Conservation (phyloP, 331 rosid genomes). For the Saraca asoca region DNA sequence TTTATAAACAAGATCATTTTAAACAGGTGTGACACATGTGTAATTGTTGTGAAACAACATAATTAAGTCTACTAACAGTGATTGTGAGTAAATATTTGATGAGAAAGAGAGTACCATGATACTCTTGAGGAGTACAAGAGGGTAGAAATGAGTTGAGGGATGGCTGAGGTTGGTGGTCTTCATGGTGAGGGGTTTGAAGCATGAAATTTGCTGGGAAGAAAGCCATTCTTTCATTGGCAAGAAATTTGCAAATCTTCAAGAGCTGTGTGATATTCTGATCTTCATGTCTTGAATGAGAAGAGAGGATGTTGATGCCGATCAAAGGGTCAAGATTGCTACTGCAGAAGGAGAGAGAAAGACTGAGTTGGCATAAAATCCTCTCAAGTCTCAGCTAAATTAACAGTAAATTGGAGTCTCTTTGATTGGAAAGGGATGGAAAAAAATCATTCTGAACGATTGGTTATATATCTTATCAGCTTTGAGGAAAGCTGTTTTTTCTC, state of each 20-base stretch:
- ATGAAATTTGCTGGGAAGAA: slow-evolving; percentile 91
- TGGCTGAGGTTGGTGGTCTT: slow-evolving; percentile 66
- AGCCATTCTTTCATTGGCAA: slow-evolving; percentile 61
- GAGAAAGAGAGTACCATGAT: slow-evolving; percentile 61
- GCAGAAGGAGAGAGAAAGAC: slow-evolving; percentile 37
- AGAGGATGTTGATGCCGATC: slow-evolving; percentile 32
- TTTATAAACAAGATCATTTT: too few species aligned
- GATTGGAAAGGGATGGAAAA: slow-evolving; percentile 46
- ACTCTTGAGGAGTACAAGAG: slow-evolving; percentile 84
- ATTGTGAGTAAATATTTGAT: not conserved
- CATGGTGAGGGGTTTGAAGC: slow-evolving; percentile 77
- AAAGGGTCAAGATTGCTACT: slow-evolving; percentile 18
- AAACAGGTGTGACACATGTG: too few species aligned
- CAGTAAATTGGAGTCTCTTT: slow-evolving; percentile 39
- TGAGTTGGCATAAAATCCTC: slow-evolving; percentile 33
- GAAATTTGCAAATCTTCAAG: slow-evolving; percentile 38
- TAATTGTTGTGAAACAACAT: too few species aligned
- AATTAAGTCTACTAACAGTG: not conserved
- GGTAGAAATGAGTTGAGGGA: slow-evolving; percentile 78
- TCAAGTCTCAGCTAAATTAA: slow-evolving; percentile 13
- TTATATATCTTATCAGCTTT: slow-evolving; percentile 61
- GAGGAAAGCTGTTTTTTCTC: slow-evolving; percentile 32
- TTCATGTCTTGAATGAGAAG: slow-evolving; percentile 36
- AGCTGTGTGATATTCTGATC: slow-evolving; percentile 33
- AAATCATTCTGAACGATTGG: slow-evolving; percentile 40